Percentiles rank a stretch among this genome's conserved stretches.
phyloP scores from a whole-genome alignment of 805 yeast species.

The Suhomyces prunicola region DNA sequence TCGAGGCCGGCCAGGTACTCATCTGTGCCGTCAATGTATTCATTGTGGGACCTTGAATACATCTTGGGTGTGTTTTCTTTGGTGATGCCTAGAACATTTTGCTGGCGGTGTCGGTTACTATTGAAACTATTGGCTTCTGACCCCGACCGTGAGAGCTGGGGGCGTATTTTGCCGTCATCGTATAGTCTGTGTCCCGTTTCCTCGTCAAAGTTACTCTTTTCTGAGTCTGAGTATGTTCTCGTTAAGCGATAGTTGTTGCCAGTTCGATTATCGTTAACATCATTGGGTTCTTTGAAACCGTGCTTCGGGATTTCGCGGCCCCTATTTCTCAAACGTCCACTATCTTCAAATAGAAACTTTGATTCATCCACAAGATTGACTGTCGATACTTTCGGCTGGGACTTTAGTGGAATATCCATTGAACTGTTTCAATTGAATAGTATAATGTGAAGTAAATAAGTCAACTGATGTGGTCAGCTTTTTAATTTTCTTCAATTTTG shows the following conservation, averaged over 20 bases:
- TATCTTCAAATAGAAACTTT: constrained; percentile 4
- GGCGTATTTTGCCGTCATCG: constrained; percentile 53
- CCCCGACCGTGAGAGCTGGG: constrained; percentile 22
- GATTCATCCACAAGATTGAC: constrained; percentile 26
- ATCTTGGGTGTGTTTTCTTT: constrained; percentile 16
- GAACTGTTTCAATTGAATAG: background rate
- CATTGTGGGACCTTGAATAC: constrained; percentile 32
- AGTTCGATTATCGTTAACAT: background rate
- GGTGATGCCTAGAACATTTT: constrained; percentile 1
- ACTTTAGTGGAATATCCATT: constrained; percentile 41
- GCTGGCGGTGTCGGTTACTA: constrained; percentile 9
- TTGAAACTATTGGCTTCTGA: constrained; percentile 1
- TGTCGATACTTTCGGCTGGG: constrained; percentile 38
- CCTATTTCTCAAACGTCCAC: background rate
- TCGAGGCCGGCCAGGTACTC: constrained; percentile 47
- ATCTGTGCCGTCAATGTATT: constrained; percentile 13
- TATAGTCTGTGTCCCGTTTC: constrained; percentile 52
- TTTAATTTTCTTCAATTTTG: background rate
- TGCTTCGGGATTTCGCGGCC: constrained; percentile 3
- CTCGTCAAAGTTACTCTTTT: constrained; percentile 55
- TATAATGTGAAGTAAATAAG: background rate
- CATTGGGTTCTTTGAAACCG: background rate
- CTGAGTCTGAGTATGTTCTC: constrained; percentile 64
- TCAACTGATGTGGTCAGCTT: background rate
- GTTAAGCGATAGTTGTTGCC: constrained; percentile 23